phyloP scores from a whole-genome alignment of 2,329 filamentous ascomycete species.

The Aspergillus clavatus region DNA sequence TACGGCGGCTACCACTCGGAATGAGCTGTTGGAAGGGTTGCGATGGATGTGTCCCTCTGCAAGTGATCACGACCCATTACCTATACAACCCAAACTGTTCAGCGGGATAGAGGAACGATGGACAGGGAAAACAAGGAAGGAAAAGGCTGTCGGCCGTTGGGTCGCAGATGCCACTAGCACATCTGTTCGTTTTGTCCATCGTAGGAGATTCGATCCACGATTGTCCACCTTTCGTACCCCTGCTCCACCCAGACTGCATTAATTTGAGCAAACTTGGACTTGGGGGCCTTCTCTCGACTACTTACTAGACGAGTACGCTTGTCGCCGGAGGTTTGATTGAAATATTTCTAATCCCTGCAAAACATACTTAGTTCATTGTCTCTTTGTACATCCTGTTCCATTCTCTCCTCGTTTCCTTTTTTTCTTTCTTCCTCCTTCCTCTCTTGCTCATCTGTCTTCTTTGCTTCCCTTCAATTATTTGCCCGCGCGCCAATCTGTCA shows the following conservation, averaged over 20 bases:
- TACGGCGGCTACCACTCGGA: no score
- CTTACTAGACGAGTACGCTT: slow-evolving; percentile 12
- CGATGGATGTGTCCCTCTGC: no score
- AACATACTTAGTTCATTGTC: not conserved
- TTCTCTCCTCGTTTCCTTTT: slow-evolving; percentile 9
- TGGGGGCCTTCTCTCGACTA: slow-evolving; percentile 12
- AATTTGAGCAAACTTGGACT: slow-evolving; percentile 18
- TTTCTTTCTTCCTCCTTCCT: slow-evolving; percentile 7
- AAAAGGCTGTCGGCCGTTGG: no score
- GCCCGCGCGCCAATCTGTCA: slow-evolving; percentile 5
- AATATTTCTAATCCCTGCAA: slow-evolving; percentile 1
- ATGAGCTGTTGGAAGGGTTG: not conserved
- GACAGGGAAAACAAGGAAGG: slow-evolving; percentile 4
- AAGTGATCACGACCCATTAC: no score
- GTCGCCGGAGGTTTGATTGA: slow-evolving; percentile 11
- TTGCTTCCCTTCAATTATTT: slow-evolving; percentile 8
- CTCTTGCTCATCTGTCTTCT: slow-evolving; percentile 2
- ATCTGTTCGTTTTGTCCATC: slow-evolving; percentile 8
- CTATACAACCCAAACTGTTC: no score
- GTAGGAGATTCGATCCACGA: slow-evolving; percentile 21
- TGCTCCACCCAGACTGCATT: slow-evolving; percentile 21
- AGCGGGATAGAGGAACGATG: no score
- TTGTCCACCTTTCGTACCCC: slow-evolving; percentile 12
- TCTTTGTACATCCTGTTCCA: slow-evolving; percentile 6
- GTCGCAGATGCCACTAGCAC: slow-evolving; percentile 7